A percentile compares a stretch with the other conserved stretches of the same genome.
phyloP scores from a whole-genome alignment of 2,329 filamentous ascomycete species.

The Arthrobotrys pseudoclavata region DNA sequence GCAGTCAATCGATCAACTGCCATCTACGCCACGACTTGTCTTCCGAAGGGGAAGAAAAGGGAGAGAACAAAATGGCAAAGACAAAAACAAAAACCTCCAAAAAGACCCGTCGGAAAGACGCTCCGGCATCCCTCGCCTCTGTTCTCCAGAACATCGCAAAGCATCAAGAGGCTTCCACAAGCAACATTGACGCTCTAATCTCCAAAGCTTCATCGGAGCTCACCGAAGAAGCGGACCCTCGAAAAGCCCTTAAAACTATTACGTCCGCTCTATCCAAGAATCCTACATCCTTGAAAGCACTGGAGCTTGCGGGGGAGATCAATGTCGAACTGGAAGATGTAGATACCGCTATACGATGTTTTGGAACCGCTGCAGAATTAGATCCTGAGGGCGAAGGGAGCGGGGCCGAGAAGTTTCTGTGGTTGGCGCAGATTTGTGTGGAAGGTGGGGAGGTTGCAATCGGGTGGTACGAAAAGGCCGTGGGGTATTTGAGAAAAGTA shows the following conservation, averaged over 20 bases:
- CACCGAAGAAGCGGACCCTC: conserved; percentile 57
- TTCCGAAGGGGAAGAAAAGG: not conserved
- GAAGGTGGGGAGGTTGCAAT: conserved; percentile 77
- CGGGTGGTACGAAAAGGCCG: conserved; percentile 78
- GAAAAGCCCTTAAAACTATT: conserved; percentile 58
- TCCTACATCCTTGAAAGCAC: conserved; percentile 71
- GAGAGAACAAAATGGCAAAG: conserved; percentile 46
- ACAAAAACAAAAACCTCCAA: conserved; percentile 59
- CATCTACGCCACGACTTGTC: not conserved
- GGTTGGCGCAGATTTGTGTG: conserved; percentile 89
- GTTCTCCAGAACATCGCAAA: conserved; percentile 58
- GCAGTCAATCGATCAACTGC: not conserved
- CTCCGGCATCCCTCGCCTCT: conserved; percentile 42
- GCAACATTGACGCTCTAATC: conserved; percentile 43
- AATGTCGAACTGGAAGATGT: conserved; percentile 85
- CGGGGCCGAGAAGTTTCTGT: conserved; percentile 93
- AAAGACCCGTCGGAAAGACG: conserved; percentile 58
- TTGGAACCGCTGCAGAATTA: conserved; percentile 78
- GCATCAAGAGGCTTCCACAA: conserved; percentile 35
- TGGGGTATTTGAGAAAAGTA: conserved; percentile 75
- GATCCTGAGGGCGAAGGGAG: conserved; percentile 80
- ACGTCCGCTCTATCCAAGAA: conserved; percentile 56
- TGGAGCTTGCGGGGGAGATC: conserved; percentile 85
- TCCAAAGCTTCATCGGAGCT: conserved; percentile 35
- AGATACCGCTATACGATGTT: conserved; percentile 79